Percentiles rank a stretch among this genome's conserved stretches.
Conservation (phyloP, 1,284 basidiomycete genomes). For the Ganoderma boninense region DNA sequence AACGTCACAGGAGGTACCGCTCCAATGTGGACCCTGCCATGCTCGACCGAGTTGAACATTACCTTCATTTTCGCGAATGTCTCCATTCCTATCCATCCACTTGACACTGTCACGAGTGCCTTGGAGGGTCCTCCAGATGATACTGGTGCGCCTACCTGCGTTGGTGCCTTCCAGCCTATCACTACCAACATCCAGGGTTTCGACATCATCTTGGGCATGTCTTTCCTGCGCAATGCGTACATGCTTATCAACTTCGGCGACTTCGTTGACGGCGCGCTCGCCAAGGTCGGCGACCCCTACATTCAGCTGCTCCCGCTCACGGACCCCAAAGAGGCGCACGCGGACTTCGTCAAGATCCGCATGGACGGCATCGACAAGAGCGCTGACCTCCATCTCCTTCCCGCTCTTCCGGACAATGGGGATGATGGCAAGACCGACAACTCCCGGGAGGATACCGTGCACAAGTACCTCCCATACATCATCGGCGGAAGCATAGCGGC, state of each 20-base stretch:
- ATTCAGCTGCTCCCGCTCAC: conserved; percentile 69
- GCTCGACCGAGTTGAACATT: conserved; percentile 65
- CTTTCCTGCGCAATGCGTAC: conserved; percentile 76
- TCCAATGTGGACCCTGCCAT: conserved; percentile 64
- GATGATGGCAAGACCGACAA: conserved; percentile 25
- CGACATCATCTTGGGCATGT: conserved; percentile 84
- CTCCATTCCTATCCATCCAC: conserved; percentile 65
- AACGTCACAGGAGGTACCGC: conserved; percentile 53
- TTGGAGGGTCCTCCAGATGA: conserved; percentile 31
- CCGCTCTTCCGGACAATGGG: conserved; percentile 42
- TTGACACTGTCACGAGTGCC: conserved; percentile 58
- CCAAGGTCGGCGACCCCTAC: conserved; percentile 54
- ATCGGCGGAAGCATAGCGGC: conserved; percentile 40
- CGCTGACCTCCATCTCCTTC: conserved; percentile 56
- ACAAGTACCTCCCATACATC: conserved; percentile 43
- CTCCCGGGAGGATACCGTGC: conserved; percentile 32
- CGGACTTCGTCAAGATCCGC: conserved; percentile 61
- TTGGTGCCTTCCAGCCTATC: conserved; percentile 73
- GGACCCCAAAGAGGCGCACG: conserved; percentile 48
- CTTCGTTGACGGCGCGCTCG: conserved; percentile 51
- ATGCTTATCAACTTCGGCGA: conserved; percentile 68
- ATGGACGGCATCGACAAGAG: conserved; percentile 59
- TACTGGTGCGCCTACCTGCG: conserved; percentile 37
- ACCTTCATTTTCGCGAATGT: conserved; percentile 65
- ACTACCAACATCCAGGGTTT: conserved; percentile 55